A percentile compares a stretch with the other conserved stretches of the same genome.
Conservation (phyloP, 2,329 filamentous ascomycete genomes). For the Arthrinium phaeospermum region DNA sequence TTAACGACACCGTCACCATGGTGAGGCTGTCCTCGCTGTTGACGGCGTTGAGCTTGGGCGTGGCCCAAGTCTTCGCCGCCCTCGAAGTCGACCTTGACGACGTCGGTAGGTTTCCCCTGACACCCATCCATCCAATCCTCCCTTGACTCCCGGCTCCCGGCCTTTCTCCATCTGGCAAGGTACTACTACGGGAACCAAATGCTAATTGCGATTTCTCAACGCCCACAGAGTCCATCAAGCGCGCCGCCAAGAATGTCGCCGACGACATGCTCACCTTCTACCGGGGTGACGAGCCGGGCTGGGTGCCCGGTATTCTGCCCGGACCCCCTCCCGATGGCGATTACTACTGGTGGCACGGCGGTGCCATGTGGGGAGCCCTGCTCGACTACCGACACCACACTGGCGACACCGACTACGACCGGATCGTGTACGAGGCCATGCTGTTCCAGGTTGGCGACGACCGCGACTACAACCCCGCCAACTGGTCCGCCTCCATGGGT, state of each 20-base stretch:
- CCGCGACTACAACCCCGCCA: slow-evolving; percentile 63
- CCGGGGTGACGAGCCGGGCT: slow-evolving; percentile 55
- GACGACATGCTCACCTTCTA: slow-evolving; percentile 58
- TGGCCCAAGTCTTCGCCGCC: slow-evolving; percentile 31
- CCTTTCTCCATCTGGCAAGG: not conserved
- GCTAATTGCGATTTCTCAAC: not conserved
- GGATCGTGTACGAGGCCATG: slow-evolving; percentile 60
- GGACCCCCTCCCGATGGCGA: slow-evolving; percentile 59
- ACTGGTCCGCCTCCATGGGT: slow-evolving; percentile 64
- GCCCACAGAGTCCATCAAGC: slow-evolving; percentile 50
- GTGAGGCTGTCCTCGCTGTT: slow-evolving; percentile 35
- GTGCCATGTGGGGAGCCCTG: slow-evolving; percentile 70
- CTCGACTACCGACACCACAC: slow-evolving; percentile 75
- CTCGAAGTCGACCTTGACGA: slow-evolving; percentile 38
- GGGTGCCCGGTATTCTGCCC: slow-evolving; percentile 62
- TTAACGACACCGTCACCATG: slow-evolving; percentile 27
- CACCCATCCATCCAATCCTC: not conserved
- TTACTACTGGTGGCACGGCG: slow-evolving; percentile 79
- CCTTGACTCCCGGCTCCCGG: not conserved
- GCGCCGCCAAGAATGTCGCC: slow-evolving; percentile 53
- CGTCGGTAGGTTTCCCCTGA: slow-evolving; percentile 31
- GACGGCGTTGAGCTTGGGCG: slow-evolving; percentile 34
- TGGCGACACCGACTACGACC: slow-evolving; percentile 67
- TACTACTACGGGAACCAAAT: not conserved
- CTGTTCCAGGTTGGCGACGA: slow-evolving; percentile 63